Percentiles rank a stretch among this genome's conserved stretches.
Conservation (phyloP, 1,284 basidiomycete genomes). For the Ustilago curta region DNA sequence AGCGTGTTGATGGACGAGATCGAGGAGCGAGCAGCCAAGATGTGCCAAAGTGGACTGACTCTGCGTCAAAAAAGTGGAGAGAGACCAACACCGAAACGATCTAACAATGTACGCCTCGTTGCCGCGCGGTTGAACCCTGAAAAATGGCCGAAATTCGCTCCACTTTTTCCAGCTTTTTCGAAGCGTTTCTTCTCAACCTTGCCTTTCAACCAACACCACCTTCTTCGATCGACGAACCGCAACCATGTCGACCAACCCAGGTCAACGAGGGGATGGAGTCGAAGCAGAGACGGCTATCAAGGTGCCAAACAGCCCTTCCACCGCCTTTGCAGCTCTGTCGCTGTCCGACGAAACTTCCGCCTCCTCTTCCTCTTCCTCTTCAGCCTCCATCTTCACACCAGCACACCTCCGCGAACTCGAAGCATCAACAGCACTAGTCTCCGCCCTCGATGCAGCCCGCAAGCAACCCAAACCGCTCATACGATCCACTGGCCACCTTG, state of each 20-base stretch:
- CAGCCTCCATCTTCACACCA: conserved; percentile 15
- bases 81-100: conserved; percentile 7
- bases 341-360: conserved; percentile 18
- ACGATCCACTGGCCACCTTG: conserved; percentile 42
- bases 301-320: conserved; percentile 40
- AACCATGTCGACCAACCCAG: conserved; percentile 4
- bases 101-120: not conserved
- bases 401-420: conserved; percentile 22
- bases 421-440: conserved; percentile 35
- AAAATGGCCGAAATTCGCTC: not conserved
- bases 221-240: not conserved
- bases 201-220: conserved; percentile 4
- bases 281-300: not conserved
- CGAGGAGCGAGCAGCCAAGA: not conserved
- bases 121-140: not conserved
- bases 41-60: conserved; percentile 2
- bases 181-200: not conserved
- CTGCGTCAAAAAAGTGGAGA: conserved; percentile 5
- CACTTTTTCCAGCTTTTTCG: conserved; percentile 2
- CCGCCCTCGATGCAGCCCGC: conserved; percentile 32
- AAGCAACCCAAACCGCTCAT: conserved; percentile 49
- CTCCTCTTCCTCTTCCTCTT: conserved; percentile 10
- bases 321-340: conserved; percentile 40
- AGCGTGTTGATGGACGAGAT: conserved; percentile 1
- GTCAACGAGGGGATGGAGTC: not conserved